Conservation (phyloP, 2,329 filamentous ascomycete species). For the Cercospora sp. region DNA sequence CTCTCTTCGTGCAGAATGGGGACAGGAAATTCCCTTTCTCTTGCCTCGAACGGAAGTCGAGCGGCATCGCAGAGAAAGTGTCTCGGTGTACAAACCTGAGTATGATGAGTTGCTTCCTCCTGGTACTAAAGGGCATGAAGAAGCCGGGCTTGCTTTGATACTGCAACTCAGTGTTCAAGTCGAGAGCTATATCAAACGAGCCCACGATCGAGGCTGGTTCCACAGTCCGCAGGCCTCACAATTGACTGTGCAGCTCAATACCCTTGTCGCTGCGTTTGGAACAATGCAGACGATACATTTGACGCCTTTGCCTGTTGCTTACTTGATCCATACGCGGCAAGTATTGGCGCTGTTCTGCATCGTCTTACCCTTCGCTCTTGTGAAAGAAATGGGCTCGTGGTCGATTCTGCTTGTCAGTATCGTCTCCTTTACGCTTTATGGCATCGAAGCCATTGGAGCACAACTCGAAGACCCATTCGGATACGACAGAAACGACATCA, state of each 20-base stretch:
- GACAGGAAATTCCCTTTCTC: constrained; percentile 44
- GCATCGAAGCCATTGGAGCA: constrained; percentile 63
- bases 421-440: constrained; percentile 64
- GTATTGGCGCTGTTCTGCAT: constrained; percentile 62
- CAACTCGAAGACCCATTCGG: constrained; percentile 68
- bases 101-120: constrained; percentile 40
- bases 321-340: constrained; percentile 66
- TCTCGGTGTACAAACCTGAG: constrained; percentile 38
- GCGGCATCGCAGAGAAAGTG: constrained; percentile 33
- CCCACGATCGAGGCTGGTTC: constrained; percentile 59
- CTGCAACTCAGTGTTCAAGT: constrained; percentile 62
- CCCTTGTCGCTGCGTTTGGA: constrained; percentile 60
- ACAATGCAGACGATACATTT: constrained; percentile 65
- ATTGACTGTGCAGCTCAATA: constrained; percentile 60
- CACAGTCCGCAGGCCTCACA: constrained; percentile 60
- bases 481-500: constrained; percentile 66
- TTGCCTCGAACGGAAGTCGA: constrained; percentile 29
- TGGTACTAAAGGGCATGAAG: constrained; percentile 49
- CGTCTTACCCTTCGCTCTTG: constrained; percentile 64
- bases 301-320: constrained; percentile 65
- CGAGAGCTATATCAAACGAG: constrained; percentile 61
- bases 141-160: constrained; percentile 60
- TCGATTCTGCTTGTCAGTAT: constrained; percentile 60
- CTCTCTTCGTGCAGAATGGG: constrained; percentile 64
- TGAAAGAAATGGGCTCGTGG: constrained; percentile 65